Conservation (phyloP, 768 basidiomycete genomes). For the Pleurotus sapidus region DNA sequence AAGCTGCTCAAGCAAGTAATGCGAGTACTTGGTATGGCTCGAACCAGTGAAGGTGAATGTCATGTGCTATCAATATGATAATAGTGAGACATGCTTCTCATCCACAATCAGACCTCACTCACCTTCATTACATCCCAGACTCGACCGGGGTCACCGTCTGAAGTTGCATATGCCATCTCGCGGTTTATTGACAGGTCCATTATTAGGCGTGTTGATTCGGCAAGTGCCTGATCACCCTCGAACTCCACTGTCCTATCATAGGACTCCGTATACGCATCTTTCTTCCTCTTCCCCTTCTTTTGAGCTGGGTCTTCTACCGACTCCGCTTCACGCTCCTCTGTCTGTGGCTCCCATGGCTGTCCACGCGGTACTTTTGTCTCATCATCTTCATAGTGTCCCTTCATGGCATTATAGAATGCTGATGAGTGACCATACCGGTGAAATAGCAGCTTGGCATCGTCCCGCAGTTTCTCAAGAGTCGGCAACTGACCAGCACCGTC, state of each 20-base stretch:
- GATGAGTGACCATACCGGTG: not conserved
- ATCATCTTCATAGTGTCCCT: not conserved
- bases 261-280: too few species aligned
- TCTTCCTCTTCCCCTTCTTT: too few species aligned
- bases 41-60: conserved; percentile 32
- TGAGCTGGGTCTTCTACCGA: not conserved
- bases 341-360: not conserved
- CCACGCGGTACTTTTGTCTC: not conserved
- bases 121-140: conserved; percentile 31
- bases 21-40: conserved; percentile 25
- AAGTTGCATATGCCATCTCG: conserved; percentile 22
- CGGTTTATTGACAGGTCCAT: conserved; percentile 19
- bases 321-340: not conserved
- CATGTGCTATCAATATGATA: conserved; percentile 16
- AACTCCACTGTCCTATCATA: not conserved
- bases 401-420: not conserved
- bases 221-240: conserved; percentile 20
- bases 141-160: conserved; percentile 30
- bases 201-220: conserved; percentile 22
- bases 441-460: not conserved
- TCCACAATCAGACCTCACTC: not conserved
- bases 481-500: not conserved
- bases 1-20: conserved; percentile 30
- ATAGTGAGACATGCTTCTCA: not conserved
- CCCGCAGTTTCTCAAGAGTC: not conserved